Percentiles rank a stretch among this genome's conserved stretches.
phyloP scores from a whole-genome alignment of 2,329 filamentous ascomycete species.

The Fusarium proliferatum region DNA sequence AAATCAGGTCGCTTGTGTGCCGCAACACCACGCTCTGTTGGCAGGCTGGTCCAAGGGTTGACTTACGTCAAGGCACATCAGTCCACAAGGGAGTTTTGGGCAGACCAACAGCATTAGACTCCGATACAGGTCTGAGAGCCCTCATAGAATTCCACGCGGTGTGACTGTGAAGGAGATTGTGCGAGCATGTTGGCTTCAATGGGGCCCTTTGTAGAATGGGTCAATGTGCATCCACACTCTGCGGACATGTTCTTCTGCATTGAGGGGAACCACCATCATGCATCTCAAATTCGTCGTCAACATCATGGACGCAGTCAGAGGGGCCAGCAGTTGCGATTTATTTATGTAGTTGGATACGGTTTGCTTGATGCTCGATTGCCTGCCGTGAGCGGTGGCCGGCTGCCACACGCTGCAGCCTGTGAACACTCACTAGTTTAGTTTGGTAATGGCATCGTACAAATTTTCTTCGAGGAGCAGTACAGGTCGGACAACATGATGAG shows the following conservation, averaged over 20 bases:
- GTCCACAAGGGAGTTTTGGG: slow-evolving; percentile 39
- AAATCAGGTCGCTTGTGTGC: slow-evolving; percentile 44
- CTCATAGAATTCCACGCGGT: slow-evolving; percentile 24
- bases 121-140: slow-evolving; percentile 27
- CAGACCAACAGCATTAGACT: slow-evolving; percentile 39
- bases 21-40: slow-evolving; percentile 40
- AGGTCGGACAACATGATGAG: slow-evolving; percentile 4
- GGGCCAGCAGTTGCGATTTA: slow-evolving; percentile 9
- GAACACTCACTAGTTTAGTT: slow-evolving; percentile 12
- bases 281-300: slow-evolving; percentile 27
- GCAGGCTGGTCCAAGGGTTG: slow-evolving; percentile 29
- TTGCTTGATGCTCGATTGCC: slow-evolving; percentile 2
- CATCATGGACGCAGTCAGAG: slow-evolving; percentile 6
- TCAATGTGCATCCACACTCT: slow-evolving; percentile 40
- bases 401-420: slow-evolving; percentile 7
- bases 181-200: slow-evolving; percentile 35
- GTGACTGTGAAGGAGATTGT: slow-evolving; percentile 30
- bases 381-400: slow-evolving; percentile 3
- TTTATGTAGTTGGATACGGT: background rate
- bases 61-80: slow-evolving; percentile 47
- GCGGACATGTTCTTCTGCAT: slow-evolving; percentile 40
- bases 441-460: slow-evolving; percentile 14
- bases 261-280: slow-evolving; percentile 38
- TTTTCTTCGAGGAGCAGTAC: slow-evolving; percentile 23
- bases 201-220: slow-evolving; percentile 40